phyloP scores from a whole-genome alignment of 441 rosid species.

The Gossypium trilobum region DNA sequence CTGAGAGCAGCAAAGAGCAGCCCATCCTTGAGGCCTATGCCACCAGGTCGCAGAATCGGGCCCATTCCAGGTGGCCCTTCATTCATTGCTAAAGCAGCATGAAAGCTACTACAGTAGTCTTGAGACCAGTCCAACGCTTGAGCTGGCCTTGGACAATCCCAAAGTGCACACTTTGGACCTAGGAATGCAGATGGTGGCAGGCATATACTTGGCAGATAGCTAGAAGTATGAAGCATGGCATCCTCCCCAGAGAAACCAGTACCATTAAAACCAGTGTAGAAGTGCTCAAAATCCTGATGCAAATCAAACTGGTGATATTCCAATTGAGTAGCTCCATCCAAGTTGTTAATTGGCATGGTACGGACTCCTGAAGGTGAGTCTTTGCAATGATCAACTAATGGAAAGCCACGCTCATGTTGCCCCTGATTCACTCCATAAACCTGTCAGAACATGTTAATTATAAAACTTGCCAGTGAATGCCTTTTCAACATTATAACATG shows the following conservation, averaged over 20 bases:
- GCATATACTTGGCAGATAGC: constrained; percentile 53
- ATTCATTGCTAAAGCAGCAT: constrained; percentile 65
- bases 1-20: constrained; percentile 81
- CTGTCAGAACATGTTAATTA: constrained; percentile 32
- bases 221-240: constrained; percentile 40
- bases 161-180: constrained; percentile 95
- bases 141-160: constrained; percentile 98
- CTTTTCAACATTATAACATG: constrained; percentile 12
- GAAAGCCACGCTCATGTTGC: constrained; percentile 41
- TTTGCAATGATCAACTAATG: constrained; percentile 53
- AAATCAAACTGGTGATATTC: constrained; percentile 62
- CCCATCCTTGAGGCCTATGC: constrained; percentile 81
- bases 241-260: constrained; percentile 43
- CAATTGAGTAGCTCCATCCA: constrained; percentile 43
- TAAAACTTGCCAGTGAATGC: constrained; percentile 11
- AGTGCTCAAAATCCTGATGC: constrained; percentile 59
- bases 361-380: constrained; percentile 39
- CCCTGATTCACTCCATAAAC: constrained; percentile 49
- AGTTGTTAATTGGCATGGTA: constrained; percentile 25
- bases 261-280: constrained; percentile 40
- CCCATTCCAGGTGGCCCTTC: constrained; percentile 96
- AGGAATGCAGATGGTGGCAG: constrained; percentile 89
- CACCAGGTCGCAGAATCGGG: constrained; percentile 87
- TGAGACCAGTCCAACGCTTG: constrained; percentile 76
- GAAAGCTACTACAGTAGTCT: constrained; percentile 92